Conservation (phyloP, 441 rosid genomes). For the Eugenia klotzschiana region DNA sequence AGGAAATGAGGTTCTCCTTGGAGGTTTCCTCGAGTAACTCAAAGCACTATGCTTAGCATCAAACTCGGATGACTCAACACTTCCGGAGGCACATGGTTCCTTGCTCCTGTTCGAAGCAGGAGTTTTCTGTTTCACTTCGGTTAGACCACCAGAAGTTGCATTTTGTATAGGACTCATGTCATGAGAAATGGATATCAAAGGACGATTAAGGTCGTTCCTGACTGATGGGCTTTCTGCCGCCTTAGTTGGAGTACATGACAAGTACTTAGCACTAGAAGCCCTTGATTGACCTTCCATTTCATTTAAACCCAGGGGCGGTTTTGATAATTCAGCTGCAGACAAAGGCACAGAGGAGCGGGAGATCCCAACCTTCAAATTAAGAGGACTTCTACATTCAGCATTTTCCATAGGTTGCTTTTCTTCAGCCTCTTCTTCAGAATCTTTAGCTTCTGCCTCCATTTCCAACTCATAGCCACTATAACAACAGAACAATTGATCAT, state of each 20-base stretch:
- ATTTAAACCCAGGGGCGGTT: constrained; percentile 1
- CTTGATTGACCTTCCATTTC: constrained; percentile 12
- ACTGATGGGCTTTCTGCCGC: constrained; percentile 9
- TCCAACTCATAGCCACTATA: constrained; percentile 76
- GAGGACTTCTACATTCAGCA: constrained; percentile 29
- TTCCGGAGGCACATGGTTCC: constrained; percentile 15
- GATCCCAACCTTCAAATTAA: constrained; percentile 21
- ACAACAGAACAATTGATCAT: not conserved
- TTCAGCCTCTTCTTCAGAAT: constrained; percentile 75
- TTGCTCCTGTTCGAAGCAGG: not conserved
- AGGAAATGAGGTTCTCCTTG: constrained; percentile 21
- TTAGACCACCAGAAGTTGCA: constrained; percentile 8
- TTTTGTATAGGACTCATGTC: constrained; percentile 6
- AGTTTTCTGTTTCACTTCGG: constrained; percentile 17
- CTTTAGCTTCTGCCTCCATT: constrained; percentile 79
- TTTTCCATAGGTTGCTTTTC: constrained; percentile 18
- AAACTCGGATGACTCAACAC: constrained; percentile 18
- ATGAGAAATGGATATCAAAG: constrained; percentile 11
- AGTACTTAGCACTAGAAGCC: constrained; percentile 10
- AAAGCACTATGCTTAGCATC: constrained; percentile 12
- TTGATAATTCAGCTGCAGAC: constrained; percentile 13
- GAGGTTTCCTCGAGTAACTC: constrained; percentile 41
- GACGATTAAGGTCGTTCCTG: constrained; percentile 5
- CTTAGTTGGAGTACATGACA: constrained; percentile 18
- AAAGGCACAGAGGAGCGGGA: constrained; percentile 17